Conservation (phyloP, 2,329 filamentous ascomycete species). For the Ceratocystis huliohia region DNA sequence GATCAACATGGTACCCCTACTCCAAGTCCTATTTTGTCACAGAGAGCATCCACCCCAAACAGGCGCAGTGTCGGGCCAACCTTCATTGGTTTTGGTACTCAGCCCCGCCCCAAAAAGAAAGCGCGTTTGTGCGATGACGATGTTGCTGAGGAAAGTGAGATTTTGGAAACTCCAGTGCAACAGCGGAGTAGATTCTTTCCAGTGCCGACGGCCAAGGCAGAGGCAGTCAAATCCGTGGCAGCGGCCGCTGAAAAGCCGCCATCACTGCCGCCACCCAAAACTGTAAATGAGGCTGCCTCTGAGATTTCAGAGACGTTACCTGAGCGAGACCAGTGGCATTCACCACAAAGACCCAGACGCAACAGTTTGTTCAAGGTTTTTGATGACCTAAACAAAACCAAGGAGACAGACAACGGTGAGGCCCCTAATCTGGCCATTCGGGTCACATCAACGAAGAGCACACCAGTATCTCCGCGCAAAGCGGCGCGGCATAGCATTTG, state of each 20-base stretch:
- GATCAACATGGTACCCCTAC: slow-evolving; percentile 19
- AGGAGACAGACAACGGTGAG: background rate
- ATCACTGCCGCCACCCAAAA: background rate
- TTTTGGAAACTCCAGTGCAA: slow-evolving; percentile 24
- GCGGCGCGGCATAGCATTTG: slow-evolving; percentile 14
- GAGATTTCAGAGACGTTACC: slow-evolving; percentile 40
- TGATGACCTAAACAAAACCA: slow-evolving; percentile 27
- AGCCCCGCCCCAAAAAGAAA: slow-evolving; percentile 41
- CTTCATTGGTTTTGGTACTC: slow-evolving; percentile 12
- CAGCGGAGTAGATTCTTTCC: slow-evolving; percentile 46
- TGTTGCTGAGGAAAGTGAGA: slow-evolving; percentile 25
- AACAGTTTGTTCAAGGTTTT: slow-evolving; percentile 33
- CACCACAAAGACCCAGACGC: slow-evolving; percentile 28
- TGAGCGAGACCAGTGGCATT: slow-evolving; percentile 39
- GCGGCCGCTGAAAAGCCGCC: background rate
- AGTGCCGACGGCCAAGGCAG: slow-evolving; percentile 23
- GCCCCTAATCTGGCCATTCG: background rate
- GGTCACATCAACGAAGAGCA: background rate
- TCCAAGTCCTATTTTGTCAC: slow-evolving; percentile 14
- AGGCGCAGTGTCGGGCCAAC: slow-evolving; percentile 24
- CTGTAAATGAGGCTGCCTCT: slow-evolving; percentile 29
- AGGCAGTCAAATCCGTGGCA: background rate
- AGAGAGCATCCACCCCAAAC: slow-evolving; percentile 20
- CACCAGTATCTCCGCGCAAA: slow-evolving; percentile 13
- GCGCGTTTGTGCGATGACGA: slow-evolving; percentile 39